phyloP scores from a whole-genome alignment of 176 grass and related monocot genomes.

The Cocos nucifera region DNA sequence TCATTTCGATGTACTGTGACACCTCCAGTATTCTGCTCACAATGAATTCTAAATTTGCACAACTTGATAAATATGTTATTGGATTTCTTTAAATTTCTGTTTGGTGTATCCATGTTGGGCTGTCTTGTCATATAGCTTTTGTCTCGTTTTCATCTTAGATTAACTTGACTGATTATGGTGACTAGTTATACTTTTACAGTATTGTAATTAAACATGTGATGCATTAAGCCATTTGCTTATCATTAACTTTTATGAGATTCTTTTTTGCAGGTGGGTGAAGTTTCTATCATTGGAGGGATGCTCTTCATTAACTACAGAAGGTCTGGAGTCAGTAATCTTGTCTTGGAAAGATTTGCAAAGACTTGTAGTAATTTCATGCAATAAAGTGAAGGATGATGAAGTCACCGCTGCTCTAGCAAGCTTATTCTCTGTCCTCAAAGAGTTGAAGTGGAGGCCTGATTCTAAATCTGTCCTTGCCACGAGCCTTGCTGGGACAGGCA shows the following conservation, averaged over 20 bases:
- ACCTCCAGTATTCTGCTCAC: no score
- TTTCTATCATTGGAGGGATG: conserved; percentile 66
- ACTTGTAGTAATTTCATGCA: conserved; percentile 55
- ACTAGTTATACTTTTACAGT: no score
- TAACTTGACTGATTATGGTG: no score
- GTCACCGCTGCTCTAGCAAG: conserved; percentile 58
- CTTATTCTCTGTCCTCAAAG: conserved; percentile 82
- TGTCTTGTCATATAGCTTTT: no score
- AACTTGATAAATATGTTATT: no score
- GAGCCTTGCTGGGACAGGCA: conserved; percentile 53
- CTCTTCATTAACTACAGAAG: conserved; percentile 60
- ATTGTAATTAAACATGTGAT: conserved; percentile 4
- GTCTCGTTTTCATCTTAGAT: no score
- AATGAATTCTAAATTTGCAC: no score
- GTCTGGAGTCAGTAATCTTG: conserved; percentile 61
- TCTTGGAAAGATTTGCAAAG: conserved; percentile 76
- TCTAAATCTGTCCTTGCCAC: conserved; percentile 54
- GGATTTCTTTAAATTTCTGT: no score
- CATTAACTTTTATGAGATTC: background rate
- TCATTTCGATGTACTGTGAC: no score
- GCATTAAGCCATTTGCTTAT: conserved; percentile 8
- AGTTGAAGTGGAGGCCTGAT: conserved; percentile 87
- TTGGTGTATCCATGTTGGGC: no score
- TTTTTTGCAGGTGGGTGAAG: conserved; percentile 55
- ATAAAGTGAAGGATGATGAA: conserved; percentile 75